Evolutionary conservation across 495 filamentous ascomycete species (phyloP).

Genomic region (Xylaria flabelliformis): DNA sequence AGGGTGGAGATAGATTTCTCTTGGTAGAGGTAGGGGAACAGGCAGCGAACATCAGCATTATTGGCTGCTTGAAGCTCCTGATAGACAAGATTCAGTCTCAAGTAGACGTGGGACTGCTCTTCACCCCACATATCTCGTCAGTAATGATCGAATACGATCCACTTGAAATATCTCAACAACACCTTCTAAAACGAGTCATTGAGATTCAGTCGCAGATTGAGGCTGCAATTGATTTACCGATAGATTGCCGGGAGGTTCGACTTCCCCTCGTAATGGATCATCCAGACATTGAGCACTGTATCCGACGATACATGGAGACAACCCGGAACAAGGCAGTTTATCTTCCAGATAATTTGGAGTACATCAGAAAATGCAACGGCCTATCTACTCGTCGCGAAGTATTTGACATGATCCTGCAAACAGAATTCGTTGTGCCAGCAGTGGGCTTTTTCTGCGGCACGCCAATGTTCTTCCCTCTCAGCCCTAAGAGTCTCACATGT

Average conservation of each 20-base stretch:
- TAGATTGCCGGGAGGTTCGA: constrained; percentile 53
- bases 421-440: constrained; percentile 55
- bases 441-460: constrained; percentile 63
- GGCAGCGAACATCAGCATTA: constrained; percentile 26
- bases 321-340: constrained; percentile 62
- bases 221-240: constrained; percentile 37
- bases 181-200: constrained; percentile 38
- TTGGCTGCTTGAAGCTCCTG: constrained; percentile 20
- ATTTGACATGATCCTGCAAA: constrained; percentile 56
- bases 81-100: constrained; percentile 26
- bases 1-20: constrained; percentile 62
- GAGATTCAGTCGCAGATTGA: background rate
- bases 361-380: constrained; percentile 63
- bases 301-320: constrained; percentile 62
- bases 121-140: constrained; percentile 27
- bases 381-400: constrained; percentile 46
- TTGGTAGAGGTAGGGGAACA: constrained; percentile 60
- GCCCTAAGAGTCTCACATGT: constrained; percentile 55
- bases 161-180: constrained; percentile 42
- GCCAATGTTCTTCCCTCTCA: constrained; percentile 60
- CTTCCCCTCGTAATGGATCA: constrained; percentile 62
- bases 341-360: constrained; percentile 62
- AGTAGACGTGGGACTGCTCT: constrained; percentile 18
- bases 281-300: constrained; percentile 53
- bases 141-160: constrained; percentile 33